phyloP scores from a whole-genome alignment of 805 yeast species.

The Hanseniaspora lindneri region DNA sequence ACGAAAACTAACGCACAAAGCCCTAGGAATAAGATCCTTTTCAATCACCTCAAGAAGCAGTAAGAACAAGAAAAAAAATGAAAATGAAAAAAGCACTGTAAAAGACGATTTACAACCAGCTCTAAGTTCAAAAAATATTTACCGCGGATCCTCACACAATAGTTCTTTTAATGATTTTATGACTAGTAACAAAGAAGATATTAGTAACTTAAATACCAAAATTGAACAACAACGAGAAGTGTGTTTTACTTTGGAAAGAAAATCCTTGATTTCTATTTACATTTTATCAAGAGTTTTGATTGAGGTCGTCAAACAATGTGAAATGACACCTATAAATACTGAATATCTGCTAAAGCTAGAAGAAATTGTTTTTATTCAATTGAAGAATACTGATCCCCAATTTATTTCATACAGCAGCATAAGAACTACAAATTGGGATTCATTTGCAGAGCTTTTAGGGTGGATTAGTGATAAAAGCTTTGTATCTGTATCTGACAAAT shows the following conservation, averaged over 20 bases:
- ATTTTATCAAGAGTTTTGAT: slow-evolving; percentile 82
- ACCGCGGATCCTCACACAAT: background rate
- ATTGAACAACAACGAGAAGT: slow-evolving; percentile 42
- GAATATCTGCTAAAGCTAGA: slow-evolving; percentile 75
- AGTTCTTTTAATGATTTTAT: slow-evolving; percentile 6
- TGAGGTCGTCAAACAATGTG: slow-evolving; percentile 81
- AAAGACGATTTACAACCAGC: background rate
- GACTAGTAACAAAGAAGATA: slow-evolving; percentile 19
- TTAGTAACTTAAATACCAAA: slow-evolving; percentile 30
- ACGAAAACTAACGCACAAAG: slow-evolving; percentile 14
- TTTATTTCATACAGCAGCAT: slow-evolving; percentile 55
- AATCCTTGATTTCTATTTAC: slow-evolving; percentile 74
- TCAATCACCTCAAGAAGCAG: slow-evolving; percentile 12
- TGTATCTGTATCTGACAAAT: slow-evolving; percentile 79
- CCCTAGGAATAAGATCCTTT: slow-evolving; percentile 14
- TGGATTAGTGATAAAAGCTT: slow-evolving; percentile 80
- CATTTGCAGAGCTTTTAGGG: slow-evolving; percentile 80
- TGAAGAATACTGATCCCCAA: slow-evolving; percentile 75
- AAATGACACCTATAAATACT: slow-evolving; percentile 59
- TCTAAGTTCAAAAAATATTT: background rate
- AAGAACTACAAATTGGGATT: slow-evolving; percentile 85
- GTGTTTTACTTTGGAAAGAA: slow-evolving; percentile 75
- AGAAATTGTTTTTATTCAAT: slow-evolving; percentile 83
- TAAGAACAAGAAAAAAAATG: slow-evolving; percentile 4
- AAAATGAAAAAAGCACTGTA: background rate